Conservation (phyloP, 192 early-diverging fungal species). For the Irineochytrium annulatum region DNA sequence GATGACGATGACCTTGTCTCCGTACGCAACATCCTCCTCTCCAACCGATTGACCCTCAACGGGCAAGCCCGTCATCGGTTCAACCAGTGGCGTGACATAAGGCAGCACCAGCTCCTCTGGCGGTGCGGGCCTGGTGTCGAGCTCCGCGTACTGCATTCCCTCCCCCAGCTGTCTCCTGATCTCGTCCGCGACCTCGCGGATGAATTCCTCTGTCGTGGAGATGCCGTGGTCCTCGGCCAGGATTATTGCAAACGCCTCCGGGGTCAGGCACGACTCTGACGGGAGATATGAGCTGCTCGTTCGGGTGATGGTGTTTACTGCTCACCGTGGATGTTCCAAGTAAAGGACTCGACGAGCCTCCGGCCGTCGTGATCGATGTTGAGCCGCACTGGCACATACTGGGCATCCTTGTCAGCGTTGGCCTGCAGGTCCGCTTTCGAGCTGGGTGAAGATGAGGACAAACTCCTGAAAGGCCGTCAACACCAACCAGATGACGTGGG, state of each 20-base stretch:
- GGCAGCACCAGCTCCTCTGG: constrained; percentile 33
- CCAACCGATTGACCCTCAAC: too few relatives aligned
- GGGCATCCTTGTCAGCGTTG: too few relatives aligned
- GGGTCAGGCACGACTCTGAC: constrained; percentile 51
- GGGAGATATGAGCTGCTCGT: too few relatives aligned
- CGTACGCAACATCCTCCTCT: too few relatives aligned
- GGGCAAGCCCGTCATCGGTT: too few relatives aligned
- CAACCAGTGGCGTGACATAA: constrained; percentile 6
- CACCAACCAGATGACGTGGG: too few relatives aligned
- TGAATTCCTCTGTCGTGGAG: constrained; percentile 43
- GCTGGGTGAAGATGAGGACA: too few relatives aligned
- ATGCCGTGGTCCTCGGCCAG: constrained; percentile 74
- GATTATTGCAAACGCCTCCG: constrained; percentile 80
- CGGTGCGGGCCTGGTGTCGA: too few relatives aligned
- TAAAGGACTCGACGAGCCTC: constrained; percentile 46
- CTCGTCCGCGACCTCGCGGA: constrained; percentile 47
- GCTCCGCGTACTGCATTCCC: too few relatives aligned
- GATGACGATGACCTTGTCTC: constrained; percentile 14
- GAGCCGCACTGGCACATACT: constrained; percentile 46
- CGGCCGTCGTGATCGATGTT: constrained; percentile 53
- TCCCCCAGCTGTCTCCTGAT: constrained; percentile 63
- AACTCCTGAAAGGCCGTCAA: too few relatives aligned
- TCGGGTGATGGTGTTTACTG: too few relatives aligned
- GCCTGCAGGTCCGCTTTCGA: too few relatives aligned
- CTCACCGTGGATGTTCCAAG: constrained; percentile 59